These are phyloP conservation scores for Calonectria honghensis DNA, from an alignment of 2,329 filamentous ascomycete species.

Conservation along the genomic window DNA sequence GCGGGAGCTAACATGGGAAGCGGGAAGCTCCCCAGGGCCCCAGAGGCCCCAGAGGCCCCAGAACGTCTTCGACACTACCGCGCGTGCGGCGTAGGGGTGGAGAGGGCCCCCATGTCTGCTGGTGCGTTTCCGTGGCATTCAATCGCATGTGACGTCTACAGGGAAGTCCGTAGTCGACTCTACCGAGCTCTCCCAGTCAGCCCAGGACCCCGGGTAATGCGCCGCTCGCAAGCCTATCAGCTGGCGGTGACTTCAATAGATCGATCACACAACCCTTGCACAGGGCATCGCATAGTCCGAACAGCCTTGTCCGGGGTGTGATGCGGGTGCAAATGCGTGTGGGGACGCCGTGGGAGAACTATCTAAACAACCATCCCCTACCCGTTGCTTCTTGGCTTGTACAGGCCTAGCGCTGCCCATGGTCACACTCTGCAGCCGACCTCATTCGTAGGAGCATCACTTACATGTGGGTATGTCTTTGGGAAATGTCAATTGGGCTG, in stretches of 20 bases:
- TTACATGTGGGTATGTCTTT: constrained; percentile 29
- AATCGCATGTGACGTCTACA: constrained; percentile 16
- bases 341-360: constrained; percentile 26
- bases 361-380: constrained; percentile 31
- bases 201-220: constrained; percentile 5
- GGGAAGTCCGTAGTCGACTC: constrained; percentile 8
- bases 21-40: constrained; percentile 7
- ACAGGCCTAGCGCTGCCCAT: constrained; percentile 19
- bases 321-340: background rate
- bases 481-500: constrained; percentile 13
- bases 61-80: background rate
- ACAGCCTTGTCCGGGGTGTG: constrained; percentile 5
- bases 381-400: constrained; percentile 11
- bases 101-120: background rate
- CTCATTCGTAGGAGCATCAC: constrained; percentile 28
- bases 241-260: constrained; percentile 18
- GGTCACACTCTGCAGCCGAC: constrained; percentile 3
- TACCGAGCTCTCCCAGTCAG: background rate
- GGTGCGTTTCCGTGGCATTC: background rate
- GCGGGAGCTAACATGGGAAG: constrained; percentile 22
- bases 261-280: constrained; percentile 33
- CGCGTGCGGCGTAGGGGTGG: constrained; percentile 1
- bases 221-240: background rate
- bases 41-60: background rate
- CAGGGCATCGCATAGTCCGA: constrained; percentile 26